Evolutionary conservation across 768 basidiomycete genomes (phyloP), one percentile per base, ranked within the genome.

Genomic region (Mycena maculata): DNA sequence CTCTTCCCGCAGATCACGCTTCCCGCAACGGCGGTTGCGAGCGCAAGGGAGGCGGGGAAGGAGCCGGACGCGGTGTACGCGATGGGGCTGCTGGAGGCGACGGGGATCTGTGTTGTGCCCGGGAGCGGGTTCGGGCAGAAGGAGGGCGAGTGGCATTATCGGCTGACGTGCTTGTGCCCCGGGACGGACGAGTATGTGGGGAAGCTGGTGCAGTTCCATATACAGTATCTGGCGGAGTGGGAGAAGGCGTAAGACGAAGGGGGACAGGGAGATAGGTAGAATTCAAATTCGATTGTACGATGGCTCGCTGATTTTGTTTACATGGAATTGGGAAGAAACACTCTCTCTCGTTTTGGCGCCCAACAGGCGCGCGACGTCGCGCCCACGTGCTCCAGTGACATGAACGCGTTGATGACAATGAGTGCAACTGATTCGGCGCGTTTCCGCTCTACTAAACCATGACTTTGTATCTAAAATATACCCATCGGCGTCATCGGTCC

Each of bases 111-210:
- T 73, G 93, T 93, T 23, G 93, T 98, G 6, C 94, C 96, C 7
- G 97, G 97, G 0, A 91, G 90, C 52, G 97, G 97, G 1, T 99
- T 99, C 76, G 96, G 96, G 6, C 96, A 98, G 82, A 91, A 86
- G 79, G 90, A 92, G 54, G 95, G 92, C 27, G 92, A 96, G 74
- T 90, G 89, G 80, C 97, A 99, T 79, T 92, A 98, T 76, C 83
- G 97, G 38, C 80, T 98, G 76, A 99, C 98, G 10, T 98, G 97
- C 73, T 81, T 99, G 70, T 98, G 96, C 73, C 96, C 95, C 3
- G 95, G 94, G 42, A 94, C 95, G 20, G 96, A 97, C 48, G 95
- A 96, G 73, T 98, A 96, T 76, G 92, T 97, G 11, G 84, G 85
- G 36, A 91, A 93, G 74, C 83, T 98, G 50, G 95, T 95, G 80